Evolutionary conservation across 192 early-diverging fungal genomes (phyloP).

Genomic region (Umbelopsis ramanniana): DNA sequence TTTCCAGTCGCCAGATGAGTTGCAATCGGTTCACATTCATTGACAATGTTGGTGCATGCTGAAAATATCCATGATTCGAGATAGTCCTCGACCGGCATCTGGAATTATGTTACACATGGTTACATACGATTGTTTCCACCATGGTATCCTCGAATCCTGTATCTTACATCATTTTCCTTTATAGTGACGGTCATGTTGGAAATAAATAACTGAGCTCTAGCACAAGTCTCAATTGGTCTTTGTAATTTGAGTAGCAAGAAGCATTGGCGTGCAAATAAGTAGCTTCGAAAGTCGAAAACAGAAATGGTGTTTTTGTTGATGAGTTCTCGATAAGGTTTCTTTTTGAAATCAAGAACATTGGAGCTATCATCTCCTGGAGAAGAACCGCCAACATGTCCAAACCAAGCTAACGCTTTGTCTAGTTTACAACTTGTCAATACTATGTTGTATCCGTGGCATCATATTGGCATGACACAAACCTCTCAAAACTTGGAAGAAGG

Average conservation of each 20-base stretch:
- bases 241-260: slow-evolving; percentile 73
- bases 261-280: slow-evolving; percentile 93
- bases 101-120: not conserved
- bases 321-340: slow-evolving; percentile 84
- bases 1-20: slow-evolving; percentile 46
- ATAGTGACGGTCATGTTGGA: slow-evolving; percentile 71
- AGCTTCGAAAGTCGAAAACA: slow-evolving; percentile 96
- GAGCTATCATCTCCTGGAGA: slow-evolving; percentile 87
- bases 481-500: slow-evolving; percentile 88
- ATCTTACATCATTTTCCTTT: slow-evolving; percentile 68
- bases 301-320: slow-evolving; percentile 90
- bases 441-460: slow-evolving; percentile 21
- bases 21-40: slow-evolving; percentile 78
- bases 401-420: slow-evolving; percentile 92
- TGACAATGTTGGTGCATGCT: slow-evolving; percentile 75
- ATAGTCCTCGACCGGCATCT: slow-evolving; percentile 54
- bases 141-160: too few species aligned
- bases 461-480: slow-evolving; percentile 43
- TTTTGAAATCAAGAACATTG: slow-evolving; percentile 75
- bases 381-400: slow-evolving; percentile 87
- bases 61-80: slow-evolving; percentile 83
- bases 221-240: slow-evolving; percentile 67
- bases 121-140: not conserved
- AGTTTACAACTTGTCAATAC: slow-evolving; percentile 10
- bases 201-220: slow-evolving; percentile 76